Evolutionary conservation across 257 asterid genomes (phyloP).

Genomic region (Solanum habrochaites): DNA sequence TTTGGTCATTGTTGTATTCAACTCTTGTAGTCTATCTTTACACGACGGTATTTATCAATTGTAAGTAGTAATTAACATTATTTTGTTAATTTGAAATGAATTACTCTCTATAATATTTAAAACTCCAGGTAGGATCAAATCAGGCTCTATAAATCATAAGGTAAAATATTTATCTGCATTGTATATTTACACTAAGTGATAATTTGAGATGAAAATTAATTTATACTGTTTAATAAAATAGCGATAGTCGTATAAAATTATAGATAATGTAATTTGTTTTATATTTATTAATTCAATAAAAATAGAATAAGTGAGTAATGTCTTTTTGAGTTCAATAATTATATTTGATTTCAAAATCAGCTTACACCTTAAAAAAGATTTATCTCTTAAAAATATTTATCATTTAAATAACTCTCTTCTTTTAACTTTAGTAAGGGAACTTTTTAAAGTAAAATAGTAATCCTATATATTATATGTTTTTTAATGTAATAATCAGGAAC

Average conservation of each 20-base stretch:
- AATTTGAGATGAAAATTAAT: not conserved
- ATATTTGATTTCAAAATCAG: not conserved
- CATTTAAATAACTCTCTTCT: too few species aligned
- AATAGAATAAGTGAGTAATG: not conserved
- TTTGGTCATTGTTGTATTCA: not conserved
- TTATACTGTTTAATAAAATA: not conserved
- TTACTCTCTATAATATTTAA: not conserved
- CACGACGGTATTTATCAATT: not conserved
- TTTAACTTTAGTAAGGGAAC: too few species aligned
- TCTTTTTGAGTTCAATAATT: not conserved
- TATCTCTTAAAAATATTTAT: too few species aligned
- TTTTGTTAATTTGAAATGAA: not conserved
- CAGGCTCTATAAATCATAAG: not conserved
- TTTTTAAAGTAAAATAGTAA: too few species aligned
- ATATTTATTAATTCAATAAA: not conserved
- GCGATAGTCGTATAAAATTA: not conserved
- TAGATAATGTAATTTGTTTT: not conserved
- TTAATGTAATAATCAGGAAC: too few species aligned
- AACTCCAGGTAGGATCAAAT: not conserved
- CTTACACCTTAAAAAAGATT: too few species aligned
- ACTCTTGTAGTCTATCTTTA: not conserved
- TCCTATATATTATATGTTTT: too few species aligned
- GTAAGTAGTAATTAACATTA: not conserved
- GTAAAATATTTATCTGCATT: not conserved
- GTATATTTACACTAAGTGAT: not conserved